A percentile compares a stretch with the other conserved stretches of the same genome.
Conservation (phyloP, 2,329 filamentous ascomycete species). For the Ophiostoma ips region DNA sequence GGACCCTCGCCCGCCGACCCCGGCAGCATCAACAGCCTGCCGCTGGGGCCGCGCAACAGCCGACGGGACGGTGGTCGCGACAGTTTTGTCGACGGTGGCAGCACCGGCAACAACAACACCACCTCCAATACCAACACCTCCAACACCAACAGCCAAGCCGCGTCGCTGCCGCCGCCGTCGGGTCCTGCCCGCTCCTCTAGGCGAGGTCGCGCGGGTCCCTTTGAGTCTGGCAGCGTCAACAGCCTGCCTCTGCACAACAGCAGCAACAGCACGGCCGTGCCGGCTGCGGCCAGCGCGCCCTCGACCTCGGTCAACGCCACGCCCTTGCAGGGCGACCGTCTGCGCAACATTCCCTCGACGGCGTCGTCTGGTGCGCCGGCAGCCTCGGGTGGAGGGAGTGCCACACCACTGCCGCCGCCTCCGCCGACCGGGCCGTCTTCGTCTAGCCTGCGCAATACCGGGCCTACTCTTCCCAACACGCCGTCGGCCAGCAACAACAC, state of each 20-base stretch:
- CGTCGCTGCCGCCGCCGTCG: slow-evolving; percentile 14
- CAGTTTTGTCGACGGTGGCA: slow-evolving; percentile 21
- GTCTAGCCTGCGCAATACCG: not conserved
- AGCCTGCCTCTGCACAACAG: not conserved
- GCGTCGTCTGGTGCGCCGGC: not conserved
- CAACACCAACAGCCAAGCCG: slow-evolving; percentile 23
- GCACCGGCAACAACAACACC: too few species aligned
- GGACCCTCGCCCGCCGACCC: slow-evolving; percentile 24
- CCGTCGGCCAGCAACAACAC: slow-evolving; percentile 2
- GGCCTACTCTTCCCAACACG: not conserved
- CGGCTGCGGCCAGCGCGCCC: not conserved
- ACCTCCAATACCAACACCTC: slow-evolving; percentile 16
- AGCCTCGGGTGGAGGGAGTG: not conserved
- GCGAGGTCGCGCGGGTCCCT: slow-evolving; percentile 25
- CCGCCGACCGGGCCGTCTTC: not conserved
- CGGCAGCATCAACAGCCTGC: slow-evolving; percentile 24
- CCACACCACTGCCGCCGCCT: not conserved
- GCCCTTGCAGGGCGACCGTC: slow-evolving; percentile 9
- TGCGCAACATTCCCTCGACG: slow-evolving; percentile 5
- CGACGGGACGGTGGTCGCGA: slow-evolving; percentile 28
- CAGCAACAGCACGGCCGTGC: not conserved
- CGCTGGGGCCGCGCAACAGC: slow-evolving; percentile 39
- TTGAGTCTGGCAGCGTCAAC: not conserved
- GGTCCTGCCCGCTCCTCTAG: slow-evolving; percentile 7
- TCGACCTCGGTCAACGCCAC: slow-evolving; percentile 12